Evolutionary conservation across 2,329 filamentous ascomycete species (phyloP), one percentile per base, ranked within the genome.

Genomic region (Pezicula carpinea): DNA sequence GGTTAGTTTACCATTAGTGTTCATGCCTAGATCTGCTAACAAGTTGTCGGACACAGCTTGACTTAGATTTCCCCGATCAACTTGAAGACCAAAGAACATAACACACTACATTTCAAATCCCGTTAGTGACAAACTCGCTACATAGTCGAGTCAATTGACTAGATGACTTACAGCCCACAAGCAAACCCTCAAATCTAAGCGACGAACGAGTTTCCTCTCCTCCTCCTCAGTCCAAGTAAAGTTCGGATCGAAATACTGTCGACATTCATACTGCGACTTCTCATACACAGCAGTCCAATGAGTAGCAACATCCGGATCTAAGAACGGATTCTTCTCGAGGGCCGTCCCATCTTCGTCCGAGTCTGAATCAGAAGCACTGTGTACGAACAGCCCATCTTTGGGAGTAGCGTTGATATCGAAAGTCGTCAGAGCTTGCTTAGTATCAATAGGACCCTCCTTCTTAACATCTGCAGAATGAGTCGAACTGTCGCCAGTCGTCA

Each of bases 21-120:
- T 66, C 44, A 72, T 46, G 1, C 62, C 56, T 8, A 74, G 59
- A 43, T 80, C 82, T 51, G 63, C 66, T 3, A 85, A 65, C 66
- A 85, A 73, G 47, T 80, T 82, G 58, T 82, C 80, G 0, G 77
- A 77, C 13, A 80, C 66, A 7, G 79, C 81, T 57, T 80, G 79
- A 3, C 53, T 53, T 6, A 83, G 68, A 55, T 83, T 84, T 23
- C 75, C 74, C 23, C 80, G 69, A 62, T 83, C 79, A 23, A 82
- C 67, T 53, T 83, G 76, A 4, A 83, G 68, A 3, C 73, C 75
- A 50, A 82, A 81, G 60, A 83, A 83, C 61, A 80, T 82, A 29
- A 81, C 51, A 48, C 77, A 80, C 32, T 34, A 22, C 33, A 73
- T 5, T 64, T 66, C 22, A 53, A 32, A 15, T 15, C 21, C 6